Conservation (phyloP, 208 protist species). For the Lotmaria passim region DNA sequence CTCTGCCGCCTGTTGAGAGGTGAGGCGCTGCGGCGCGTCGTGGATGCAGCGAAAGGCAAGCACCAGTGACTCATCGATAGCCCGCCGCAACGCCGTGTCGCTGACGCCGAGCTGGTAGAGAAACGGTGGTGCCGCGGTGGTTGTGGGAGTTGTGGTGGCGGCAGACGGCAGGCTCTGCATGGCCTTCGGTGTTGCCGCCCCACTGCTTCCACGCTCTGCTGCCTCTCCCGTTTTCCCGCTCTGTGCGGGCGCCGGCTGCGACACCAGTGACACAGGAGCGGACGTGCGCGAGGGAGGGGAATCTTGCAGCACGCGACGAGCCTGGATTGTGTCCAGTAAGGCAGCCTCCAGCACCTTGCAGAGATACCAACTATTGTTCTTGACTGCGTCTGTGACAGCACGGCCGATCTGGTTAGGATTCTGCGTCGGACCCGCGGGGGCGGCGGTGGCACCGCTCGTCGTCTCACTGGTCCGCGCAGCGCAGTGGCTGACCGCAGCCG, state of each 20-base stretch:
- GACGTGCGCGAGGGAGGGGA: background rate
- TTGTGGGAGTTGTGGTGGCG: background rate
- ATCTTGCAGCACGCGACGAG: background rate
- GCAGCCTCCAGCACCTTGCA: slow-evolving; percentile 60
- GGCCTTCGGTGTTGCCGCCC: background rate
- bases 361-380: slow-evolving; percentile 74
- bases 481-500: background rate
- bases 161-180: background rate
- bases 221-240: background rate
- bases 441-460: background rate
- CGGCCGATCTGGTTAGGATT: slow-evolving; percentile 88
- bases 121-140: slow-evolving; percentile 25
- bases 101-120: slow-evolving; percentile 48
- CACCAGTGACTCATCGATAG: slow-evolving; percentile 72
- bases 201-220: background rate
- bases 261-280: background rate
- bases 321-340: slow-evolving; percentile 56
- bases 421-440: slow-evolving; percentile 5
- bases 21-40: slow-evolving; percentile 48
- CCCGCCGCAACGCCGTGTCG: slow-evolving; percentile 57
- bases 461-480: background rate
- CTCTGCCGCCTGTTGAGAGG: slow-evolving; percentile 22
- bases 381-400: slow-evolving; percentile 55
- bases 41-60: slow-evolving; percentile 59
- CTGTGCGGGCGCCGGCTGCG: background rate